Evolutionary conservation across 1,284 basidiomycete species (phyloP).

Genomic region (Waitea zeae): DNA sequence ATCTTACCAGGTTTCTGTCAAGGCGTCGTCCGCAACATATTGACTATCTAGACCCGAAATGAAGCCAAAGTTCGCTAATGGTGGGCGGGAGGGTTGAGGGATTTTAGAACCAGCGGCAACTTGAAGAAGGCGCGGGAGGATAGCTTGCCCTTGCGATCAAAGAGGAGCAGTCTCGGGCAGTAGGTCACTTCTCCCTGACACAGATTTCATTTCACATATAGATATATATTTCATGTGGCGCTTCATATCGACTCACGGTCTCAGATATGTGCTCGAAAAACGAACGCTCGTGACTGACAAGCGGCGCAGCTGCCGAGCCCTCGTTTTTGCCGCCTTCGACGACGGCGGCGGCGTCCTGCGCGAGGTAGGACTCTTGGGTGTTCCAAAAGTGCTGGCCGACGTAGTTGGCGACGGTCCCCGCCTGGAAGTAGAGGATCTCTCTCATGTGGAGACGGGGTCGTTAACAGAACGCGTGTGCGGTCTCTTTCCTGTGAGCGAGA

Average conservation of each 20-base stretch:
- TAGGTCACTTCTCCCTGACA: slow-evolving; percentile 35
- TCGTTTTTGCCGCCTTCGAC: too few species aligned
- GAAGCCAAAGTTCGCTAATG: not conserved
- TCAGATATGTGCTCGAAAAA: slow-evolving; percentile 39
- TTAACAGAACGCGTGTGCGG: too few species aligned
- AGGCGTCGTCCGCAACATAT: not conserved
- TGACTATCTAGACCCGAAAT: not conserved
- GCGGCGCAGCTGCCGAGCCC: slow-evolving; percentile 18
- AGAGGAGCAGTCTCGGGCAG: slow-evolving; percentile 43
- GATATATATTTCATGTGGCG: not conserved
- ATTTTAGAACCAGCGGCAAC: not conserved
- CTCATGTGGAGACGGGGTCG: too few species aligned
- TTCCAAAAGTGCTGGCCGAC: slow-evolving; percentile 70
- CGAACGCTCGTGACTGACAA: slow-evolving; percentile 36
- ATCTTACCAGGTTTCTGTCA: not conserved
- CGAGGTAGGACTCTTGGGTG: slow-evolving; percentile 53
- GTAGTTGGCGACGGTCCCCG: slow-evolving; percentile 47
- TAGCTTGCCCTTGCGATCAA: slow-evolving; percentile 50
- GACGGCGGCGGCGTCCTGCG: slow-evolving; percentile 16
- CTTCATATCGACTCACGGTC: slow-evolving; percentile 14
- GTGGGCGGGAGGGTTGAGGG: too few species aligned
- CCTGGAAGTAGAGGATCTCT: slow-evolving; percentile 65
- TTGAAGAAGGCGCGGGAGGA: not conserved
- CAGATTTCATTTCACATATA: not conserved
- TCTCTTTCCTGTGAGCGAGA: too few species aligned